Conservation (phyloP, 305 asterid species). For the Fraxinus albicans region DNA sequence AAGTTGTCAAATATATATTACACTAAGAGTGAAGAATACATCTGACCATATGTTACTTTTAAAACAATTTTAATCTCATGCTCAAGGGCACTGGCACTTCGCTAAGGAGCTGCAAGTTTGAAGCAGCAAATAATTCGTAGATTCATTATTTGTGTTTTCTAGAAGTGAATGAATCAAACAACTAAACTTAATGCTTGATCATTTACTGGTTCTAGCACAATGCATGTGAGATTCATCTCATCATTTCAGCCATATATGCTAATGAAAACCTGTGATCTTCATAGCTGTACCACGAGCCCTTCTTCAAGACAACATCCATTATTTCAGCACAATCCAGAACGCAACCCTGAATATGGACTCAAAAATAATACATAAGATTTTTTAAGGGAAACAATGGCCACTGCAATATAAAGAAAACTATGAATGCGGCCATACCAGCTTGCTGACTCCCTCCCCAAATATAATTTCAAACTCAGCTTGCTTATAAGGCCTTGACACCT, state of each 20-base stretch:
- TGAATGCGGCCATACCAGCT: constrained; percentile 48
- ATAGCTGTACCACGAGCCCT: constrained; percentile 97
- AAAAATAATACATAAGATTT: constrained; percentile 17
- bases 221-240: constrained; percentile 6
- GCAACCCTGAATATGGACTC: constrained; percentile 64
- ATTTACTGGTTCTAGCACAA: neutral
- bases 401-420: constrained; percentile 5
- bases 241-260: neutral
- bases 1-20: neutral
- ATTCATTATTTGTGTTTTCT: neutral
- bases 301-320: constrained; percentile 69
- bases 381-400: constrained; percentile 13
- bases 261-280: constrained; percentile 73
- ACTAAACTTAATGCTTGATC: neutral
- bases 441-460: constrained; percentile 97
- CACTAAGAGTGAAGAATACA: neutral
- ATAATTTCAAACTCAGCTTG: constrained; percentile 98
- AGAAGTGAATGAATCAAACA: constrained; percentile 4
- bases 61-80: neutral
- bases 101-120: neutral
- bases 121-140: neutral
- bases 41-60: neutral
- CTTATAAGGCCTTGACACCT: constrained; percentile 99
- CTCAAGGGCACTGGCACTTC: neutral
- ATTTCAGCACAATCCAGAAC: constrained; percentile 89